Evolutionary conservation across 1,284 basidiomycete genomes (phyloP).

Genomic region (Naganishia cerealis): DNA sequence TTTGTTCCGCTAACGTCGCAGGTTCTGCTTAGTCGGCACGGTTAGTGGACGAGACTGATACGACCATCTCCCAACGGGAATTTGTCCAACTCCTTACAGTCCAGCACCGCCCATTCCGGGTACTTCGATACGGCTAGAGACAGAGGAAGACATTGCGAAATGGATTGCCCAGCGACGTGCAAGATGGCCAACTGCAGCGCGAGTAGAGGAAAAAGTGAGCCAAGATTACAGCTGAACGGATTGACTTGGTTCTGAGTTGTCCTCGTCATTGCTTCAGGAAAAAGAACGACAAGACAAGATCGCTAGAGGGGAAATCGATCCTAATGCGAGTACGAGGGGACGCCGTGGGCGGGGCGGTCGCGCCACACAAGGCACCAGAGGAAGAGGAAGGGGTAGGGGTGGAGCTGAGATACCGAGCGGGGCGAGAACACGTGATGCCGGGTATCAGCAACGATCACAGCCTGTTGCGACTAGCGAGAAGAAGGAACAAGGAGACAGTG

Average conservation of each 20-base stretch:
- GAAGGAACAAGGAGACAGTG: conserved; percentile 28
- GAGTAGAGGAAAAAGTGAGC: conserved; percentile 68
- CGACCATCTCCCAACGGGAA: conserved; percentile 62
- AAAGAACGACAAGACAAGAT: conserved; percentile 71
- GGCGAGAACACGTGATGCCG: conserved; percentile 21
- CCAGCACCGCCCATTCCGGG: conserved; percentile 68
- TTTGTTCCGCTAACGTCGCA: background rate
- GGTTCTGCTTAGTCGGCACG: too few species aligned
- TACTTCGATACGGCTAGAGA: conserved; percentile 71
- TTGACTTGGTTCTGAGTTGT: background rate
- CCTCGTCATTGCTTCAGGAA: conserved; percentile 51
- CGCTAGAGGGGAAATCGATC: conserved; percentile 70
- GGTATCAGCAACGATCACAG: conserved; percentile 11
- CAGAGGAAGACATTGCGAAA: conserved; percentile 73
- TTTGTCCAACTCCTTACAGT: conserved; percentile 57
- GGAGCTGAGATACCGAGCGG: conserved; percentile 11
- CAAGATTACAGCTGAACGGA: background rate
- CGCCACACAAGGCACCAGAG: conserved; percentile 42
- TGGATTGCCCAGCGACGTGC: conserved; percentile 86
- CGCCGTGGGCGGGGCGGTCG: conserved; percentile 37
- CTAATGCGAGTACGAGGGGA: conserved; percentile 46
- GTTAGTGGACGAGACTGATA: too few species aligned
- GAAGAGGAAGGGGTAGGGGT: conserved; percentile 47
- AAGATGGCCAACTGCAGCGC: conserved; percentile 71
- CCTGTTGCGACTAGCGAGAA: conserved; percentile 13